phyloP scores from a whole-genome alignment of 176 grass and related monocot species.

The Hsuehochloa calcarea region DNA sequence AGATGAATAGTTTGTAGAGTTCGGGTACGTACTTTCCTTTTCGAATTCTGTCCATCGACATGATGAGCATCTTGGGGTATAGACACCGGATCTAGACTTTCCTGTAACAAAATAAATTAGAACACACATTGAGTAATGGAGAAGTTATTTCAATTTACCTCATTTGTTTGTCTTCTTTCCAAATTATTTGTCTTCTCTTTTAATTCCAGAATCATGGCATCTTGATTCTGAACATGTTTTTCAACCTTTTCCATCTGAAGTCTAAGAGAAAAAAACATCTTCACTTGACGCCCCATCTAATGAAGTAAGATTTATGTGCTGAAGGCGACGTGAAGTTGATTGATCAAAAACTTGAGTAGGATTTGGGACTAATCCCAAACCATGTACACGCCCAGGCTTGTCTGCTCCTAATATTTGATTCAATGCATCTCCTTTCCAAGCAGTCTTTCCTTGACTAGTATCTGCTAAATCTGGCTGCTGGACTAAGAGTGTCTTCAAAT shows the following conservation, averaged over 20 bases:
- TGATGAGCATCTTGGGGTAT: too few species aligned
- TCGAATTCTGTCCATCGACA: too few species aligned
- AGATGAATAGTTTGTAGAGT: too few species aligned
- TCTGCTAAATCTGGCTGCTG: neutral
- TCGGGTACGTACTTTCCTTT: too few species aligned
- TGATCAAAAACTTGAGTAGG: neutral
- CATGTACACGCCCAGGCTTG: neutral
- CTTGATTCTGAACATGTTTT: neutral
- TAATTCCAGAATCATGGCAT: neutral
- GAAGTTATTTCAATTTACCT: neutral
- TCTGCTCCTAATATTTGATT: slow-evolving; percentile 11
- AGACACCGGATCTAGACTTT: too few species aligned
- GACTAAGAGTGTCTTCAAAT: neutral
- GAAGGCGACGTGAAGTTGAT: neutral
- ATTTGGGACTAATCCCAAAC: neutral
- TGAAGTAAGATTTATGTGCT: neutral
- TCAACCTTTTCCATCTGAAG: neutral
- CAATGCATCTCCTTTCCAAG: slow-evolving; percentile 26
- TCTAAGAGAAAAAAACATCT: neutral
- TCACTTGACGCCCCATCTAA: neutral
- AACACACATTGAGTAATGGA: neutral
- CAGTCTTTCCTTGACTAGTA: neutral
- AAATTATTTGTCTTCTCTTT: neutral
- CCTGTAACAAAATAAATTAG: neutral
- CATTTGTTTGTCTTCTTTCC: neutral